Percentiles rank a stretch among this genome's conserved stretches.
Conservation (phyloP, 768 basidiomycete species). For the Pleurotus pulmonarius region DNA sequence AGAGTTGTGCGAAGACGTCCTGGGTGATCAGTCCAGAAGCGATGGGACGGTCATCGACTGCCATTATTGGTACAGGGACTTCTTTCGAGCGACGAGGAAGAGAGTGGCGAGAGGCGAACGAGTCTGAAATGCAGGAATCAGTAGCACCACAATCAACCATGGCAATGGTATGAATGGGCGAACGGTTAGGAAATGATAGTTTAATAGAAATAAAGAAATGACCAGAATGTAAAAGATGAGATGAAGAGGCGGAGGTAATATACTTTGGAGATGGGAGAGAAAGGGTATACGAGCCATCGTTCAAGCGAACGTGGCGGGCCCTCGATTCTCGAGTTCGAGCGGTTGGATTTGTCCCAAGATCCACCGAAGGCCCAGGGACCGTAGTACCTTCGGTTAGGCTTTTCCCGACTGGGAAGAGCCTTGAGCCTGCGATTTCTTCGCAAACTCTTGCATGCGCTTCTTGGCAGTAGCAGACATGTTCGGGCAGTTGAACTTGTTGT, state of each 20-base stretch:
- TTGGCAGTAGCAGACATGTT: conserved; percentile 21
- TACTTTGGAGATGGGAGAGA: too few species aligned
- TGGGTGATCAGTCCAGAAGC: conserved; percentile 37
- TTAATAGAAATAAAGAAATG: conserved; percentile 26
- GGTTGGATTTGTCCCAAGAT: conserved; percentile 19
- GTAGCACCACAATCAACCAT: conserved; percentile 34
- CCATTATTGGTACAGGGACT: conserved; percentile 28
- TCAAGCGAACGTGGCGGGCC: conserved; percentile 1
- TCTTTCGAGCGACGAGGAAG: conserved; percentile 24
- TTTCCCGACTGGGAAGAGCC: conserved; percentile 21
- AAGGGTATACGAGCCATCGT: not conserved
- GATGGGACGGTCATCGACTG: conserved; percentile 33
- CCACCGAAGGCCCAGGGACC: conserved; percentile 25
- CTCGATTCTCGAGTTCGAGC: conserved; percentile 7
- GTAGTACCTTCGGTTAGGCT: conserved; percentile 19
- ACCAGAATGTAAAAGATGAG: conserved; percentile 9
- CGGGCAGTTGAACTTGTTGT: conserved; percentile 21
- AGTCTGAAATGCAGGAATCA: conserved; percentile 29
- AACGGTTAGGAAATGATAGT: conserved; percentile 25
- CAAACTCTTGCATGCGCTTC: conserved; percentile 3
- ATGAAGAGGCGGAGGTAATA: conserved; percentile 12
- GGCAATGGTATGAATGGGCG: conserved; percentile 14
- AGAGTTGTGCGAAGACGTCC: conserved; percentile 26
- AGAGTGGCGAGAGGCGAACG: conserved; percentile 27
- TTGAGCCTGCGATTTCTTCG: not conserved